Conservation (phyloP, 2,329 filamentous ascomycete species). For the Penicillium corylophilum region DNA sequence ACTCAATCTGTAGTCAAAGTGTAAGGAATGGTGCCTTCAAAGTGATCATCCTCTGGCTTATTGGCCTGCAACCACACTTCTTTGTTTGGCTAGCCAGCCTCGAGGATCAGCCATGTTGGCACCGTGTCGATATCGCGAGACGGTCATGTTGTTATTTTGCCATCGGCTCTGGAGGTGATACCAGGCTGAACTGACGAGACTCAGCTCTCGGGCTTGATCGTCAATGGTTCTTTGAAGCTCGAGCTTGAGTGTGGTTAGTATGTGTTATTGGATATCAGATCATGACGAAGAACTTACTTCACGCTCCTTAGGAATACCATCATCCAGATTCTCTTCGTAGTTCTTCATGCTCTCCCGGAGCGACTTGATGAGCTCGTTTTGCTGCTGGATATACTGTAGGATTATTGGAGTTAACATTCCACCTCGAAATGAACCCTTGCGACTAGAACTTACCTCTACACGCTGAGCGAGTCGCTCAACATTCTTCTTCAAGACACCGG, state of each 20-base stretch:
- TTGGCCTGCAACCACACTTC: conserved; percentile 41
- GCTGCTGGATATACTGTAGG: conserved; percentile 42
- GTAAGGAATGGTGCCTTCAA: not conserved
- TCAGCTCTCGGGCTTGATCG: conserved; percentile 44
- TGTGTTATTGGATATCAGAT: not conserved
- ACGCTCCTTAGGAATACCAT: conserved; percentile 39
- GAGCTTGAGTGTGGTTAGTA: conserved; percentile 29
- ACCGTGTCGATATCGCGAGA: conserved; percentile 42
- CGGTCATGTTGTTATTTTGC: conserved; percentile 44
- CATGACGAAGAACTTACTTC: conserved; percentile 33
- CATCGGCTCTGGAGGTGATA: conserved; percentile 48
- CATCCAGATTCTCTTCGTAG: conserved; percentile 39
- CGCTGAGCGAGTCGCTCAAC: conserved; percentile 43
- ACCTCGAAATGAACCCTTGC: not conserved
- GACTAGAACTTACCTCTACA: conserved; percentile 39
- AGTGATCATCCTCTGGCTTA: conserved; percentile 12
- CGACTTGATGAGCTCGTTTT: conserved; percentile 44
- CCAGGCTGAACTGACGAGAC: conserved; percentile 49
- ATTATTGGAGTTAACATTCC: conserved; percentile 11
- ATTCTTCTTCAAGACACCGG: conserved; percentile 59
- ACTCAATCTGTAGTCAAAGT: not conserved
- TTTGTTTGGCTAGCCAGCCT: conserved; percentile 48
- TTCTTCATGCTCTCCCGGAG: conserved; percentile 43
- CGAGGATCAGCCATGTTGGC: conserved; percentile 39
- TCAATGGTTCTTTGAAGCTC: conserved; percentile 44